phyloP scores from a whole-genome alignment of 78 protist species.

The Polysphondylium violaceum region DNA sequence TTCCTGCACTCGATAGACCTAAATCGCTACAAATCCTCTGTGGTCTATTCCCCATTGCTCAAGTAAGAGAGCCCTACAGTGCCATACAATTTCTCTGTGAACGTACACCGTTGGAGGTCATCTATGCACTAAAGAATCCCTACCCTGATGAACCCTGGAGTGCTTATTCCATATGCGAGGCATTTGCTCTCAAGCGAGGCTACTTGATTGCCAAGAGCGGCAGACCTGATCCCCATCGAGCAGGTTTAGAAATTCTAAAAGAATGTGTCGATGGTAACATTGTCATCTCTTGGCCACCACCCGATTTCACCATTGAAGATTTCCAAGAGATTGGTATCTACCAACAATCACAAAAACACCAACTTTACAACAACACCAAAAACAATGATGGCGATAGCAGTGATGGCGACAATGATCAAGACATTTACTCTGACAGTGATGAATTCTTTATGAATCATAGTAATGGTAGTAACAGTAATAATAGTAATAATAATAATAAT shows the following conservation, averaged over 20 bases:
- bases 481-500: neutral
- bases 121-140: slow-evolving; percentile 67
- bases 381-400: neutral
- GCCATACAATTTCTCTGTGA: slow-evolving; percentile 86
- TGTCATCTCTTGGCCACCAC: slow-evolving; percentile 76
- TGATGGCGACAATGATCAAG: neutral
- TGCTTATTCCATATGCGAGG: slow-evolving; percentile 56
- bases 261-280: slow-evolving; percentile 80
- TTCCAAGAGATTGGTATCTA: neutral
- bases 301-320: slow-evolving; percentile 33
- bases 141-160: slow-evolving; percentile 50
- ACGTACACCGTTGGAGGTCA: slow-evolving; percentile 77
- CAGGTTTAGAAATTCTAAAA: slow-evolving; percentile 53
- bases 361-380: neutral
- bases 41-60: slow-evolving; percentile 93
- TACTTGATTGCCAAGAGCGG: slow-evolving; percentile 71
- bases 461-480: neutral
- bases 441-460: neutral
- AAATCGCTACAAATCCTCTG: slow-evolving; percentile 86
- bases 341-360: neutral
- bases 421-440: too few species aligned
- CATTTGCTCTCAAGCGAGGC: slow-evolving; percentile 71
- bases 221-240: slow-evolving; percentile 72
- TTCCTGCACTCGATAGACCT: slow-evolving; percentile 90
- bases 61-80: slow-evolving; percentile 89